Evolutionary conservation across 495 filamentous ascomycete species (phyloP).

Genomic region (Neurospora sp.): DNA sequence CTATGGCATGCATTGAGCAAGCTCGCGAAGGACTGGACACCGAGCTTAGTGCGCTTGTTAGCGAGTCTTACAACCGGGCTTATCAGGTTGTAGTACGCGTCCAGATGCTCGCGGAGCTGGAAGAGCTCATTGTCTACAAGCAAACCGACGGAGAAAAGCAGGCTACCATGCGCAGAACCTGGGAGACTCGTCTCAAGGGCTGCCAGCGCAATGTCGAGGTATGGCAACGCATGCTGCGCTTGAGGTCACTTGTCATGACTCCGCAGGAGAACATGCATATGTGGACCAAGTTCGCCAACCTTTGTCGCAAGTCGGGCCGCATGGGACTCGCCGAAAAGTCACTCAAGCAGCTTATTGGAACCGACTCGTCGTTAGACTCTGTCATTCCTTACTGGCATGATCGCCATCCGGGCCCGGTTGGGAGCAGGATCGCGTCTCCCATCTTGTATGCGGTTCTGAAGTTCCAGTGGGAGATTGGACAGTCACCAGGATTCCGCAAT

Average conservation of each 20-base stretch:
- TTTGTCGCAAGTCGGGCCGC: conserved; percentile 90
- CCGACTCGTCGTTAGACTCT: conserved; percentile 52
- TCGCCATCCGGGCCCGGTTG: conserved; percentile 23
- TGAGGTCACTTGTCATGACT: conserved; percentile 79
- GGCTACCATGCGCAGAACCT: conserved; percentile 81
- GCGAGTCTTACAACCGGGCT: conserved; percentile 92
- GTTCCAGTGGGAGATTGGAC: conserved; percentile 82
- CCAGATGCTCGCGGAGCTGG: conserved; percentile 96
- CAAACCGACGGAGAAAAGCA: conserved; percentile 82
- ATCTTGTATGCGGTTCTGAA: conserved; percentile 89
- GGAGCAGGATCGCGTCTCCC: conserved; percentile 51
- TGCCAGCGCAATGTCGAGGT: conserved; percentile 97
- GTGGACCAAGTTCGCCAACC: conserved; percentile 98
- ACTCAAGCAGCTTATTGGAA: conserved; percentile 58
- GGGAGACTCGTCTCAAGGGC: conserved; percentile 88
- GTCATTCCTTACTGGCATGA: conserved; percentile 46
- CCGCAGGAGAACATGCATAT: conserved; percentile 92
- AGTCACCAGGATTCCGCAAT: conserved; percentile 26
- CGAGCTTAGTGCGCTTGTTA: conserved; percentile 85
- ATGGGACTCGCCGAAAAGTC: conserved; percentile 95
- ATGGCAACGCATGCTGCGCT: conserved; percentile 96
- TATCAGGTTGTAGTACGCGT: conserved; percentile 94
- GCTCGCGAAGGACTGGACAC: conserved; percentile 90
- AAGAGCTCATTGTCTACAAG: conserved; percentile 97
- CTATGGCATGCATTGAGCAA: conserved; percentile 72